phyloP scores from a whole-genome alignment of 1,284 basidiomycete genomes.

The Pseudozyma hubeiensis region DNA sequence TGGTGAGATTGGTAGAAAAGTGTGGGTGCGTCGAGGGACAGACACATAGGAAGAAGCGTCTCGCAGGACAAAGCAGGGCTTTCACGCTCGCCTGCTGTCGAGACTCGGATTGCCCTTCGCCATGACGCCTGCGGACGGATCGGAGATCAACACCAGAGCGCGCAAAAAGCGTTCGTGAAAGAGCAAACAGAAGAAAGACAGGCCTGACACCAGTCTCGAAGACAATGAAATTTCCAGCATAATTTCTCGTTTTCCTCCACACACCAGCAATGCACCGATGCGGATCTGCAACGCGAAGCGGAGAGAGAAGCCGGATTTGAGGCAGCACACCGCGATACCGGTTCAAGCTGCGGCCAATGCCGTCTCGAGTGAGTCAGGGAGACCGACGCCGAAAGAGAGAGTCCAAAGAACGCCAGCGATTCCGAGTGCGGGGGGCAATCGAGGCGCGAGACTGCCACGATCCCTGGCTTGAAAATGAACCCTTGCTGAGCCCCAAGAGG shows the following conservation, averaged over 20 bases:
- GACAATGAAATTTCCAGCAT: not conserved
- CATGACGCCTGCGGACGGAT: slow-evolving; percentile 25
- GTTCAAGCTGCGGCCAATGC: slow-evolving; percentile 9
- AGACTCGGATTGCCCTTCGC: not conserved
- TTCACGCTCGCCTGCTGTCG: slow-evolving; percentile 27
- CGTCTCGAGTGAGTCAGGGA: not conserved
- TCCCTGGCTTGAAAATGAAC: not conserved
- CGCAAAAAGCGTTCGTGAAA: not conserved
- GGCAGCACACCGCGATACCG: slow-evolving; percentile 31
- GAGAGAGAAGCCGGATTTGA: slow-evolving; percentile 7
- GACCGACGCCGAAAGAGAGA: not conserved
- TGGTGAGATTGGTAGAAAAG: no score
- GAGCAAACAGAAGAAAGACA: not conserved
- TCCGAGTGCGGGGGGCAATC: slow-evolving; percentile 26
- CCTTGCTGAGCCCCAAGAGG: not conserved
- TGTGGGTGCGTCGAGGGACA: no score
- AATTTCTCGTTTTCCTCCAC: slow-evolving; percentile 6
- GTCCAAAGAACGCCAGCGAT: not conserved
- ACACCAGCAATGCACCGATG: slow-evolving; percentile 9
- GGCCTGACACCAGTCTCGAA: no score
- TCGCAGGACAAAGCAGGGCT: slow-evolving; percentile 5
- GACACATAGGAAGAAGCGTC: not conserved
- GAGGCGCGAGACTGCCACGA: slow-evolving; percentile 18
- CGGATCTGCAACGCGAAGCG: not conserved
- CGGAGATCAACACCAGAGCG: slow-evolving; percentile 20